These are phyloP conservation scores for Panellus pusillus DNA, from an alignment of 768 basidiomycete species.

Conservation along the genomic window DNA sequence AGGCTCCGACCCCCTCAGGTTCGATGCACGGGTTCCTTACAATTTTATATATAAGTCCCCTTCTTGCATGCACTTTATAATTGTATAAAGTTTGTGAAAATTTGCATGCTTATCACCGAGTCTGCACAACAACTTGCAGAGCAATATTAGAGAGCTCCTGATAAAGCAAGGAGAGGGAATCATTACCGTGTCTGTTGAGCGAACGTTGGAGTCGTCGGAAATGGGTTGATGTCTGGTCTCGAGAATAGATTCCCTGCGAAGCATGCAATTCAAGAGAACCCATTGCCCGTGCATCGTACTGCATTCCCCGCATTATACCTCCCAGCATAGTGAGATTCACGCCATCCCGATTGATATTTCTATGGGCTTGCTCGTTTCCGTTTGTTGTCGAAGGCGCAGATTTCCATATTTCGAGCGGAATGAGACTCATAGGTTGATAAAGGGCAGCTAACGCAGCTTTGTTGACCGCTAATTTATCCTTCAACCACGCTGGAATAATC, in stretches of 20 bases:
- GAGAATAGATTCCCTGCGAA: constrained; percentile 13
- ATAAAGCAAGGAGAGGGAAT: not conserved
- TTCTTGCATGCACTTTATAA: too few species aligned
- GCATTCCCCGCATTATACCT: constrained; percentile 26
- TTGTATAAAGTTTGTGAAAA: too few species aligned
- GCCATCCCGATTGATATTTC: constrained; percentile 26
- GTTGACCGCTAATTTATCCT: constrained; percentile 22
- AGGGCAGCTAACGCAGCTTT: constrained; percentile 26
- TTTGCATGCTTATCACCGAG: too few species aligned
- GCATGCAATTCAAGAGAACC: constrained; percentile 6
- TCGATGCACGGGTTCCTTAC: too few species aligned
- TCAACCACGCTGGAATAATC: constrained; percentile 26
- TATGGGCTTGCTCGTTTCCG: constrained; percentile 27
- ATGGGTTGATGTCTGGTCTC: constrained; percentile 7
- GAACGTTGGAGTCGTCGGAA: constrained; percentile 6
- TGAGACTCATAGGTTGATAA: constrained; percentile 28
- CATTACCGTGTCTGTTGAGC: constrained; percentile 3
- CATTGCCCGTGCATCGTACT: constrained; percentile 20
- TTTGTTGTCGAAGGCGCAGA: constrained; percentile 22
- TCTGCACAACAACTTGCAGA: too few species aligned
- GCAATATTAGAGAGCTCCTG: too few species aligned
- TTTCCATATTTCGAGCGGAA: constrained; percentile 28
- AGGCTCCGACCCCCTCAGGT: too few species aligned
- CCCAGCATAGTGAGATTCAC: constrained; percentile 26
- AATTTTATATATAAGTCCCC: too few species aligned